Percentiles rank a stretch among this genome's conserved stretches.
Conservation (phyloP, 2,329 filamentous ascomycete species). For the Colletotrichum ledebouriae region DNA sequence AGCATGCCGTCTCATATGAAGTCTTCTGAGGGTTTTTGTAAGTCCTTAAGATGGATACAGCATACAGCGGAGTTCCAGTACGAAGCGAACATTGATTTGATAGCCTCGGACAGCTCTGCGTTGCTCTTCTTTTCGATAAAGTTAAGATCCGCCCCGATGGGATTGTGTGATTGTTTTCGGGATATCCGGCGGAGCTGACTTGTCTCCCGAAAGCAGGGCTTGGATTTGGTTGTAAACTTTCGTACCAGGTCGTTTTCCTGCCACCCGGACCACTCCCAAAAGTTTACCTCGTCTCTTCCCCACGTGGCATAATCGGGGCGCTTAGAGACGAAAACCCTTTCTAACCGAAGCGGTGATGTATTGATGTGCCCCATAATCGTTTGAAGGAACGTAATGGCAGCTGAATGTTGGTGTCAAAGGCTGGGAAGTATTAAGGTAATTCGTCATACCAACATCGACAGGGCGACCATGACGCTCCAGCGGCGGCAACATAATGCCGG, state of each 20-base stretch:
- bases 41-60: slow-evolving; percentile 32
- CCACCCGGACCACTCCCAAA: slow-evolving; percentile 42
- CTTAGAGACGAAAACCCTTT: slow-evolving; percentile 36
- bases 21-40: background rate
- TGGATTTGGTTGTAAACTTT: background rate
- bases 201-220: slow-evolving; percentile 46
- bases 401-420: no score
- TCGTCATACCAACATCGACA: no score
- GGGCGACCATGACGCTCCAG: no score
- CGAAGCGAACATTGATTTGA: slow-evolving; percentile 42
- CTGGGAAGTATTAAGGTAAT: no score
- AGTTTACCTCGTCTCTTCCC: slow-evolving; percentile 47
- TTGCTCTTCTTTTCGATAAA: slow-evolving; percentile 43
- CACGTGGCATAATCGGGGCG: slow-evolving; percentile 49
- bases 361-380: slow-evolving; percentile 23
- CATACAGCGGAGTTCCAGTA: slow-evolving; percentile 29
- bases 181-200: slow-evolving; percentile 43
- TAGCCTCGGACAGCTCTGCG: slow-evolving; percentile 34
- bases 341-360: background rate
- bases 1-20: slow-evolving; percentile 4
- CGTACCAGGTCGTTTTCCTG: background rate
- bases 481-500: no score
- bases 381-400: no score
- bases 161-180: background rate
- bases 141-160: slow-evolving; percentile 41